These are phyloP conservation scores for Fraxinus latifolia DNA, from an alignment of 305 asterid species.

Conservation along the genomic window DNA sequence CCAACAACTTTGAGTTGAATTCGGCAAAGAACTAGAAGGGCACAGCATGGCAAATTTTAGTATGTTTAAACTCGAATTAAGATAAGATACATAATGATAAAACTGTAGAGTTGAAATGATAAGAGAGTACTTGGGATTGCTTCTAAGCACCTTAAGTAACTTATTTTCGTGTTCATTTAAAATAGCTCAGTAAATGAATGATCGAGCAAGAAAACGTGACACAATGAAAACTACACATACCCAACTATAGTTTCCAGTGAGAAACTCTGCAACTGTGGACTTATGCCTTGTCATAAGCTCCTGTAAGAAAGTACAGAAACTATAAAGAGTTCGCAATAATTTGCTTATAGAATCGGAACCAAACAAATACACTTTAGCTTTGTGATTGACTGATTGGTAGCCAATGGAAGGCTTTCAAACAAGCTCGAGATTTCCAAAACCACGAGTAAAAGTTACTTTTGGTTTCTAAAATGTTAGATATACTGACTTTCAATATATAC, in stretches of 20 bases:
- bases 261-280: conserved; percentile 78
- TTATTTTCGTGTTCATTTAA: neutral
- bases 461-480: too few species aligned
- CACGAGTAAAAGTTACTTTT: too few species aligned
- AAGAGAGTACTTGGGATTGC: neutral
- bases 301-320: conserved; percentile 37
- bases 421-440: too few species aligned
- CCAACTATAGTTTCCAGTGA: conserved; percentile 58
- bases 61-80: neutral
- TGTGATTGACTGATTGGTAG: neutral
- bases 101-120: conserved; percentile 5
- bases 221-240: conserved; percentile 41
- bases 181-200: neutral
- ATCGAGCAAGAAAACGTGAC: neutral
- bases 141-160: neutral
- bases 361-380: neutral
- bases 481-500: too few species aligned
- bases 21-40: conserved; percentile 59
- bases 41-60: conserved; percentile 1
- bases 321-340: neutral
- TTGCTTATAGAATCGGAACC: neutral
- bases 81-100: neutral
- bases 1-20: conserved; percentile 77
- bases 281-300: conserved; percentile 94
- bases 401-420: neutral